phyloP scores from a whole-genome alignment of 108 stramenopile species.

The Mediolabrus comicus region DNA sequence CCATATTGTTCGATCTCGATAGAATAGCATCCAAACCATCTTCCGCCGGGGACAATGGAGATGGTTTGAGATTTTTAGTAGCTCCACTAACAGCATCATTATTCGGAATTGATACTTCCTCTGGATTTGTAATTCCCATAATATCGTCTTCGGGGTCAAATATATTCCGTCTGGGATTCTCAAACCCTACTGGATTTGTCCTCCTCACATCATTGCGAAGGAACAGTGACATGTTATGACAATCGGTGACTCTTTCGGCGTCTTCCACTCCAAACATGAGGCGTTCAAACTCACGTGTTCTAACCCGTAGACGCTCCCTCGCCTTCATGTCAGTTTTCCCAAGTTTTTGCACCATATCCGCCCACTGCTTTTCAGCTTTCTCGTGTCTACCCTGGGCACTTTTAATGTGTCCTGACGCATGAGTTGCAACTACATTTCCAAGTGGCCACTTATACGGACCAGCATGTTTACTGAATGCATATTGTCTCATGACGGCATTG shows the following conservation, averaged over 20 bases:
- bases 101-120: not conserved
- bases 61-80: not conserved
- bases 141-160: conserved; percentile 82
- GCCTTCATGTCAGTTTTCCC: conserved; percentile 35
- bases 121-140: conserved; percentile 10
- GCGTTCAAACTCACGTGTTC: conserved; percentile 76
- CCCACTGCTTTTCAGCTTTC: conserved; percentile 86
- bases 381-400: conserved; percentile 81
- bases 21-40: not conserved
- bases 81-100: not conserved
- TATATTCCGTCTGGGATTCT: conserved; percentile 57
- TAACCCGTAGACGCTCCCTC: conserved; percentile 62
- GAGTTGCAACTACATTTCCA: conserved; percentile 66
- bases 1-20: not conserved
- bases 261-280: conserved; percentile 71
- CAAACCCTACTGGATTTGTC: conserved; percentile 72
- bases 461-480: conserved; percentile 76
- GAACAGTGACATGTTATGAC: conserved; percentile 87
- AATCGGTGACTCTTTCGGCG: conserved; percentile 78
- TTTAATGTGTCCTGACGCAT: conserved; percentile 71
- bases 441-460: conserved; percentile 84
- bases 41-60: not conserved
- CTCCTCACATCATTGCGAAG: conserved; percentile 68
- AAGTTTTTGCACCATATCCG: conserved; percentile 58
- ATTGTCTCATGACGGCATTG: conserved; percentile 74